These are phyloP conservation scores for Rhinocladiella mackenziei DNA, from an alignment of 2,329 filamentous ascomycete genomes.

Conservation along the genomic window DNA sequence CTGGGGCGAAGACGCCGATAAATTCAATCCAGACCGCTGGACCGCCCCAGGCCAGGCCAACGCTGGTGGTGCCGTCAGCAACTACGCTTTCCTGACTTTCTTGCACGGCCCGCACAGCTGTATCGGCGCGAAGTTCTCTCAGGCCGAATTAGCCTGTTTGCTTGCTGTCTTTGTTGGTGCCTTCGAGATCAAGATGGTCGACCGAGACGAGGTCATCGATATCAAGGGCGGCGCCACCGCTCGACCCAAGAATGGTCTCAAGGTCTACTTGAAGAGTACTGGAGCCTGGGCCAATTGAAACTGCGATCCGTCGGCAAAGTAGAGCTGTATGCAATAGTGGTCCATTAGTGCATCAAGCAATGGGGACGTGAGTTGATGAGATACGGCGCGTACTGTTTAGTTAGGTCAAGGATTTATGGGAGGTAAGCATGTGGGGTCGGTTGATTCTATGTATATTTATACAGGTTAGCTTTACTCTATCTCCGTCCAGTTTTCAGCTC, in stretches of 20 bases:
- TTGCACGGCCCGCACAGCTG: conserved; percentile 56
- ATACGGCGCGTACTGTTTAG: too few relatives aligned
- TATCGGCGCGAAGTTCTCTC: conserved; percentile 48
- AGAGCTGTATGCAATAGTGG: too few relatives aligned
- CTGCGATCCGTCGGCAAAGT: too few relatives aligned
- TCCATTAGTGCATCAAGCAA: too few relatives aligned
- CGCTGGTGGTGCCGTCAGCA: conserved; percentile 66
- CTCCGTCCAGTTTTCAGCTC: too few relatives aligned
- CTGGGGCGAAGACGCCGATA: conserved; percentile 71
- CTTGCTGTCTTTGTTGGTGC: conserved; percentile 71
- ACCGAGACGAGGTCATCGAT: conserved; percentile 56
- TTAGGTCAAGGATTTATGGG: too few relatives aligned
- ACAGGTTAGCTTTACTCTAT: too few relatives aligned
- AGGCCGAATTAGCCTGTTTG: conserved; percentile 78
- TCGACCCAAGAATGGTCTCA: conserved; percentile 67
- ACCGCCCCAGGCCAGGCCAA: conserved; percentile 49
- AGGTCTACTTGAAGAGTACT: conserved; percentile 58
- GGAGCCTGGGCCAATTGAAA: too few relatives aligned
- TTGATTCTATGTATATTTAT: too few relatives aligned
- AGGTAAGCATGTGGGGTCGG: too few relatives aligned
- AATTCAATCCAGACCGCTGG: conserved; percentile 80
- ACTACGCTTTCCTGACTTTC: conserved; percentile 72
- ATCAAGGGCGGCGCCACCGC: conserved; percentile 69
- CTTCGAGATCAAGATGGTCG: conserved; percentile 65
- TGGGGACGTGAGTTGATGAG: too few relatives aligned